Percentiles rank a stretch among this genome's conserved stretches.
phyloP scores from a whole-genome alignment of 108 stramenopile species.

The Nitzschia inconspicua region DNA sequence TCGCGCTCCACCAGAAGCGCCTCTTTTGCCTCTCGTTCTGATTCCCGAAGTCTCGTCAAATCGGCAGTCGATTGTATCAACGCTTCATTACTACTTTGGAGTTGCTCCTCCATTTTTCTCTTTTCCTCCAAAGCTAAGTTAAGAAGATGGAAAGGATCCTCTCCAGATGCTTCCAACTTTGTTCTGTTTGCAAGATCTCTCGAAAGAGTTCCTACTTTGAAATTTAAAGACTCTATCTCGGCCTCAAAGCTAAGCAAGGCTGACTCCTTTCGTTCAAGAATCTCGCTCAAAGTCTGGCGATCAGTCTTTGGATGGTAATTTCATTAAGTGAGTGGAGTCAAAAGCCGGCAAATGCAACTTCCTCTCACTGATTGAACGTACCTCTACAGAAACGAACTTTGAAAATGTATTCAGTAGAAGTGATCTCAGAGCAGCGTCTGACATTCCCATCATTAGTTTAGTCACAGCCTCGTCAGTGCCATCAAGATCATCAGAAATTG shows the following conservation, averaged over 20 bases:
- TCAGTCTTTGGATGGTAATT: conserved; percentile 9
- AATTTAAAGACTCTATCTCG: conserved; percentile 49
- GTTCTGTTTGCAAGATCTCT: conserved; percentile 43
- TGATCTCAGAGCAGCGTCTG: conserved; percentile 51
- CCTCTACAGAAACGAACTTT: conserved; percentile 47
- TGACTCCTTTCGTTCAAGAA: conserved; percentile 55
- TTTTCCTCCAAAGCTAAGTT: conserved; percentile 13
- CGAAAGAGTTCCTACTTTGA: conserved; percentile 36
- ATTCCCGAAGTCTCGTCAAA: conserved; percentile 34
- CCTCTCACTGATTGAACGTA: conserved; percentile 15
- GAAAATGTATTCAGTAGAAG: conserved; percentile 61
- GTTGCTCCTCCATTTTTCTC: neutral
- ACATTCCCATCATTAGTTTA: conserved; percentile 53
- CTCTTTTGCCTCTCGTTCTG: conserved; percentile 7
- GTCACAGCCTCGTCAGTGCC: conserved; percentile 26
- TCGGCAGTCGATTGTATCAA: conserved; percentile 35
- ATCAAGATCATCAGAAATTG: conserved; percentile 36
- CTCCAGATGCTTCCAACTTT: conserved; percentile 24
- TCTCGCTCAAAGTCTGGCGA: conserved; percentile 21
- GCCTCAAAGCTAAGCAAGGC: conserved; percentile 63
- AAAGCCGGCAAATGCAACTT: no score
- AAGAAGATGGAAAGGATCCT: conserved; percentile 29
- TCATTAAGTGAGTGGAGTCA: neutral
- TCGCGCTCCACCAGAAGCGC: conserved; percentile 38
- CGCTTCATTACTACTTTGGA: neutral